phyloP scores from a whole-genome alignment of 1,284 basidiomycete genomes.

The Cerioporus squamosus region DNA sequence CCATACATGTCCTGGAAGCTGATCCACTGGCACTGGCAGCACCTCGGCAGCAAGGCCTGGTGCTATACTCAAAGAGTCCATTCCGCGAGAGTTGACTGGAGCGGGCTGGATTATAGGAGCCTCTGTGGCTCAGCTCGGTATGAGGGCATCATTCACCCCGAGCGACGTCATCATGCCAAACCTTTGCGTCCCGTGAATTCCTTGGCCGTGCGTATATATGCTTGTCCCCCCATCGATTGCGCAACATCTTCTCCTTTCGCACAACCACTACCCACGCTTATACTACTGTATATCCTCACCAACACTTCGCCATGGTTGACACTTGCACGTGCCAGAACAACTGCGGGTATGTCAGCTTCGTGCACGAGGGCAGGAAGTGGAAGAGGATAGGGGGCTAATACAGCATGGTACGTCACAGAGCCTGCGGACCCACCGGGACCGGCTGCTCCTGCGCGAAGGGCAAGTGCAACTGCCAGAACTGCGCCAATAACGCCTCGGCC shows the following conservation, averaged over 20 bases:
- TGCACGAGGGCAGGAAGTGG: too few relatives aligned
- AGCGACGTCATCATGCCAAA: too few relatives aligned
- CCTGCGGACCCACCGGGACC: slow-evolving; percentile 30
- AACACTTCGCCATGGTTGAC: slow-evolving; percentile 12
- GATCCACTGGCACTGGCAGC: too few relatives aligned
- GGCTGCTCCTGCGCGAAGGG: slow-evolving; percentile 32
- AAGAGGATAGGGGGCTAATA: too few relatives aligned
- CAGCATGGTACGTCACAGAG: slow-evolving; percentile 14
- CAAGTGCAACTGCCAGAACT: slow-evolving; percentile 32
- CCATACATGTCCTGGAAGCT: too few relatives aligned
- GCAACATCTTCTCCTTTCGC: neutral
- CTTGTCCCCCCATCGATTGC: neutral
- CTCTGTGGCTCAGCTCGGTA: too few relatives aligned
- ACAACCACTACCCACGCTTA: neutral
- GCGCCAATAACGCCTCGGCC: slow-evolving; percentile 26
- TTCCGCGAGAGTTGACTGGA: too few relatives aligned
- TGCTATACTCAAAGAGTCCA: too few relatives aligned
- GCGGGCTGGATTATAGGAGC: too few relatives aligned
- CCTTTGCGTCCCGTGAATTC: too few relatives aligned
- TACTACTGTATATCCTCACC: neutral
- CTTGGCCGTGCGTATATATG: neutral
- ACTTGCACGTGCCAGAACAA: slow-evolving; percentile 31
- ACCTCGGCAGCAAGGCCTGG: too few relatives aligned
- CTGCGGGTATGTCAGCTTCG: slow-evolving; percentile 33
- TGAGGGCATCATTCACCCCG: too few relatives aligned